Base-by-base conservation (phyloP, 192 early-diverging fungal genomes). In the Rhizophlyctis rosea region DNA sequence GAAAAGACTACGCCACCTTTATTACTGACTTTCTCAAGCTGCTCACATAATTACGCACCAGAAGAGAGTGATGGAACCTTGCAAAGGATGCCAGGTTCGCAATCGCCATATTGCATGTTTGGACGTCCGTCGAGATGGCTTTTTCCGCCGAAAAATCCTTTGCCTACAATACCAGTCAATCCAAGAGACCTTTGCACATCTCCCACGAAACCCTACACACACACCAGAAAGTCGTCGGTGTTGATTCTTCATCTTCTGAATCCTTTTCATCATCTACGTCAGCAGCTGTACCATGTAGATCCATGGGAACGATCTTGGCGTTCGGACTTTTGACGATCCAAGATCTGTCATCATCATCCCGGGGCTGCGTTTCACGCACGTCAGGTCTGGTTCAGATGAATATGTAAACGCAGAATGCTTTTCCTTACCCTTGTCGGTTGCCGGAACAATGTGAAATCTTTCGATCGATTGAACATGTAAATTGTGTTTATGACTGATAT, bases 241-340 rank as follows among this genome's bases (percentile, higher is more conserved):
- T 34, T 14, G n/a, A 32, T 25, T 62, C 29, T 23, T 35, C 1
- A 24, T 62, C 29, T n/a, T 21, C 48, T 3, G 13, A 27, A 3
- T 34, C 13, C 4, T 47, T 55, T 3, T 62, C 55, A 27, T 57
- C 61, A 3, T 57, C 68, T 30, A 1, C 18, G 4, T 30, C 47
- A 2, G n/a, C n/a, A n/a, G n/a, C n/a, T n/a, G 51, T 54, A 13
- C 61, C 53, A 13, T 30, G 23, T 25, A 69, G 25, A 32, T 69
- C 61, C 11, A 69, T 31, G 14, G 59, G 29, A 0, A 63, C 61
- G 24, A 69, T 62, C 24, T 57, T 16, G 0, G 68, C 68, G 29
- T 69, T 64, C 34, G 61, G 61, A 33, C 57, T 60, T 1, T 18
- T 34, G 9, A 69, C 47, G 25, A 34, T 53, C 66, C 66, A 66